These are phyloP conservation scores for Leptodermis oblonga DNA, from an alignment of 257 asterid species.

Conservation along the genomic window DNA sequence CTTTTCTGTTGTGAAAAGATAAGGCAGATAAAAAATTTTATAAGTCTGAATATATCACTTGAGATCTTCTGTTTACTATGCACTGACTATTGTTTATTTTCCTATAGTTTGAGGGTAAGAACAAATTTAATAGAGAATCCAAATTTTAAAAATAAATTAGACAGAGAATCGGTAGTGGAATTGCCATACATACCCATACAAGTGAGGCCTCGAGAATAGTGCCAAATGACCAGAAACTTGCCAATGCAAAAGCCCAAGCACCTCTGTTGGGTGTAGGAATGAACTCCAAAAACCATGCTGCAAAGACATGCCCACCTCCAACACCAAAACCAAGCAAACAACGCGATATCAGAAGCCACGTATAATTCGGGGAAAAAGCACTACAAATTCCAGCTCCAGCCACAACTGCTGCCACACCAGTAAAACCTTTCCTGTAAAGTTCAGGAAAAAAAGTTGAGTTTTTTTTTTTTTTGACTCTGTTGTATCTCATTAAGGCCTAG, in stretches of 20 bases:
- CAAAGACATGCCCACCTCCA: conserved; percentile 42
- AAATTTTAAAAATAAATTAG: too few species aligned
- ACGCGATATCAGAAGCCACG: conserved; percentile 25
- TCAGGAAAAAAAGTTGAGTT: background rate
- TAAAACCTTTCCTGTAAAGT: conserved; percentile 58
- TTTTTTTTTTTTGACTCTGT: too few species aligned
- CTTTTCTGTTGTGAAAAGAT: too few species aligned
- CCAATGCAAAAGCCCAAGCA: conserved; percentile 32
- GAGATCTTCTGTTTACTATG: too few species aligned
- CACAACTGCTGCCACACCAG: conserved; percentile 41
- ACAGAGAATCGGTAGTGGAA: too few species aligned
- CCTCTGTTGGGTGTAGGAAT: conserved; percentile 40
- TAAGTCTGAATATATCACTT: too few species aligned
- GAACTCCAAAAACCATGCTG: conserved; percentile 51
- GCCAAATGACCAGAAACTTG: conserved; percentile 40
- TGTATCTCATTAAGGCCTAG: too few species aligned
- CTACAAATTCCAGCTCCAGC: conserved; percentile 56
- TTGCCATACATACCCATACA: conserved; percentile 37
- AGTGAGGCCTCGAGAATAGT: conserved; percentile 37
- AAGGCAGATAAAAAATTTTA: too few species aligned
- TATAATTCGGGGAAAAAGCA: conserved; percentile 59
- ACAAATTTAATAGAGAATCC: too few species aligned
- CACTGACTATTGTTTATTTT: too few species aligned
- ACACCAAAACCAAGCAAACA: conserved; percentile 44
- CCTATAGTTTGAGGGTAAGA: too few species aligned